phyloP scores from a whole-genome alignment of 768 basidiomycete species.

The Mycena filopes region DNA sequence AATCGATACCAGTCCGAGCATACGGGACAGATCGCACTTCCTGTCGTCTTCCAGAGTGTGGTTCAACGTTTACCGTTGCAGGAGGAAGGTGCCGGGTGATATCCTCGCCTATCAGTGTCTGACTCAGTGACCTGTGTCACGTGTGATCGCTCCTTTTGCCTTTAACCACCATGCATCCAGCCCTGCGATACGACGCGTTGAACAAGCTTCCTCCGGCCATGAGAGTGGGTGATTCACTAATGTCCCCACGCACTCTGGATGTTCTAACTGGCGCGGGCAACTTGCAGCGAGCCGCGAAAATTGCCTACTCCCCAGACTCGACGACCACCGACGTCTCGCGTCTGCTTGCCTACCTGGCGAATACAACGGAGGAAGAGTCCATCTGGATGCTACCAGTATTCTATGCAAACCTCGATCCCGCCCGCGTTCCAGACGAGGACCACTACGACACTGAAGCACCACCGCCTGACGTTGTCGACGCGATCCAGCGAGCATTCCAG shows the following conservation, averaged over 20 bases:
- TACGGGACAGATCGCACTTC: too few species aligned
- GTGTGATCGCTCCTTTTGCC: too few species aligned
- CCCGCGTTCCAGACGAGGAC: neutral
- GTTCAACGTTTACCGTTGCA: too few species aligned
- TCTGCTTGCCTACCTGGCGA: neutral
- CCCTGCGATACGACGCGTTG: neutral
- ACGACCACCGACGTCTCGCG: neutral
- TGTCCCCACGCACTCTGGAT: neutral
- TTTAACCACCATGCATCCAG: neutral
- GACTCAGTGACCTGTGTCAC: too few species aligned
- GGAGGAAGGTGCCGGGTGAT: too few species aligned
- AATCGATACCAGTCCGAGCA: too few species aligned
- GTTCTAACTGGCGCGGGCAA: too few species aligned
- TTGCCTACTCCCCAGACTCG: neutral
- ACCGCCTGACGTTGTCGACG: neutral
- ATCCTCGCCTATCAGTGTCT: too few species aligned
- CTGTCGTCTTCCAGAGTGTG: too few species aligned
- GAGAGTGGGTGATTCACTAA: neutral
- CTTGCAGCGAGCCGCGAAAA: neutral
- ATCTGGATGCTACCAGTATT: neutral
- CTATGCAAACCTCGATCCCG: neutral
- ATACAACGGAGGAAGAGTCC: neutral
- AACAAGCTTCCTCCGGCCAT: neutral
- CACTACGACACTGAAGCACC: neutral
- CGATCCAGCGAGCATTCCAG: neutral